Conservation (phyloP, 2,329 filamentous ascomycete genomes). For the Sporothrix brasiliensis region DNA sequence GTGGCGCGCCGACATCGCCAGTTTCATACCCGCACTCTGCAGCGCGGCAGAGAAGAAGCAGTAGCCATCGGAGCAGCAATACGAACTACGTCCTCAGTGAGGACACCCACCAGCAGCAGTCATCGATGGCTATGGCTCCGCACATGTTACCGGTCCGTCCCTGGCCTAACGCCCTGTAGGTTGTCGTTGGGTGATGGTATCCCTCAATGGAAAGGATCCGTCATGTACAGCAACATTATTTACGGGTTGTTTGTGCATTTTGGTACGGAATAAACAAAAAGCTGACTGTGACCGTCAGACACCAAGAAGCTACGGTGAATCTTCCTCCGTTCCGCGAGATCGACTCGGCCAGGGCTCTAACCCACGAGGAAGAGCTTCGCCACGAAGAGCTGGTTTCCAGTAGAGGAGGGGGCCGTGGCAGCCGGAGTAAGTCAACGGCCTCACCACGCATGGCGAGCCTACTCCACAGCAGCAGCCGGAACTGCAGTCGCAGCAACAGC, state of each 20-base stretch:
- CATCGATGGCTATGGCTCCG: slow-evolving; percentile 24
- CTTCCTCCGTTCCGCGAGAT: slow-evolving; percentile 34
- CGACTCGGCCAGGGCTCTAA: slow-evolving; percentile 29
- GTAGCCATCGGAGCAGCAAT: slow-evolving; percentile 24
- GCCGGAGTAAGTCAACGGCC: not conserved
- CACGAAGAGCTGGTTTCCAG: slow-evolving; percentile 25
- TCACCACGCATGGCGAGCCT: slow-evolving; percentile 19
- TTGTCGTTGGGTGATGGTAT: slow-evolving; percentile 29
- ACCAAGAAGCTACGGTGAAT: slow-evolving; percentile 26
- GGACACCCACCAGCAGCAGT: slow-evolving; percentile 24
- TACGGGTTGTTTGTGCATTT: not conserved
- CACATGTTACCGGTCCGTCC: slow-evolving; percentile 34
- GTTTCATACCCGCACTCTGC: slow-evolving; percentile 1
- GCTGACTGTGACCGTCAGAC: slow-evolving; percentile 1
- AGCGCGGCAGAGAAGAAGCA: slow-evolving; percentile 1
- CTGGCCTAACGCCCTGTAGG: slow-evolving; percentile 36
- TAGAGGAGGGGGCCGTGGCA: not conserved
- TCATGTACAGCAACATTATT: not conserved
- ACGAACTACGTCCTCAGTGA: slow-evolving; percentile 26
- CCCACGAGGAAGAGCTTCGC: slow-evolving; percentile 31
- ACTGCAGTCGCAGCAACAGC: slow-evolving; percentile 17
- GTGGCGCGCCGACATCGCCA: not conserved
- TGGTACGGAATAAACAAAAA: not conserved
- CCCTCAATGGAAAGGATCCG: slow-evolving; percentile 13
- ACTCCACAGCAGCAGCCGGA: slow-evolving; percentile 6